These are phyloP conservation scores for Pleochaeta shiraiana DNA, from an alignment of 2,329 filamentous ascomycete species.

Conservation along the genomic window DNA sequence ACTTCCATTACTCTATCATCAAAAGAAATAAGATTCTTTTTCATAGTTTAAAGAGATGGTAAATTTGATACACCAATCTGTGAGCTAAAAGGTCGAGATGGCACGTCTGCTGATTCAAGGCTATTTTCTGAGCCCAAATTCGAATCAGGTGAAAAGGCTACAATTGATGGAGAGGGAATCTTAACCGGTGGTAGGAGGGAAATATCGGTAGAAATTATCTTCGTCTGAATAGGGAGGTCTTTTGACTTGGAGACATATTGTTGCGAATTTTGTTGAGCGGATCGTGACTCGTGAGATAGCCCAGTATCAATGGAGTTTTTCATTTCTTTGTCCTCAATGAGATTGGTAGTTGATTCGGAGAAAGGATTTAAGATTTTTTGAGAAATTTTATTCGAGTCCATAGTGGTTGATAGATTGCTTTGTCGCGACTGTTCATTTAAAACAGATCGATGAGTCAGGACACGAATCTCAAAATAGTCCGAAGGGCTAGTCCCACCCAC, in stretches of 20 bases:
- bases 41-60: background rate
- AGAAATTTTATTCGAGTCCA: background rate
- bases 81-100: too few relatives aligned
- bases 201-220: background rate
- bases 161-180: background rate
- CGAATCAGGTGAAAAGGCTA: background rate
- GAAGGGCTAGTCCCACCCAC: slow-evolving; percentile 36
- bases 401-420: background rate
- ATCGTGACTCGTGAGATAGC: too few relatives aligned
- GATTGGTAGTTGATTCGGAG: background rate
- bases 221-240: background rate
- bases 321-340: background rate
- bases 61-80: background rate
- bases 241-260: background rate
- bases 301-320: background rate
- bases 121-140: background rate
- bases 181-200: background rate
- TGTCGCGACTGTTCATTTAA: background rate
- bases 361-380: background rate
- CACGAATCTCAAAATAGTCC: slow-evolving; percentile 39
- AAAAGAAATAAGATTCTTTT: background rate
- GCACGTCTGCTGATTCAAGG: background rate
- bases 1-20: too few relatives aligned
- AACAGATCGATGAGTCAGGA: slow-evolving; percentile 18
- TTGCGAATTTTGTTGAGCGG: background rate